A percentile compares a stretch with the other conserved stretches of the same genome.
Conservation (phyloP, 768 basidiomycete species). For the Grammothele lineata region DNA sequence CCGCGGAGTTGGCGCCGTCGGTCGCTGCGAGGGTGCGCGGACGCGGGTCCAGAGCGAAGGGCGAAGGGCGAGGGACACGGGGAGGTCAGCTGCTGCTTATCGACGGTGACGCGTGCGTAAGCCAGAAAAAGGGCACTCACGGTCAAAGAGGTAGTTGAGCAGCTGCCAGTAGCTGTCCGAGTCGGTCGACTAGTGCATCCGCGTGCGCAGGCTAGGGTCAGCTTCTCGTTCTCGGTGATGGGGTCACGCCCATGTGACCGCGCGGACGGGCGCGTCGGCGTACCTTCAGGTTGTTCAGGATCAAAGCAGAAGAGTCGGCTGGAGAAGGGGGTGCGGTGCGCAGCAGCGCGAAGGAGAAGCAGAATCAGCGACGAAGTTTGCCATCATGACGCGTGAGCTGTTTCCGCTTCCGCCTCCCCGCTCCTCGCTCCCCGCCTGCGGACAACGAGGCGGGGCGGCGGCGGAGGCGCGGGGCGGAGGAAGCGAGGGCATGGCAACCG, state of each 20-base stretch:
- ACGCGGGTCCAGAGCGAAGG: background rate
- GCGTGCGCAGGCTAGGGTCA: background rate
- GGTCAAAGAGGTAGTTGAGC: conserved; percentile 54
- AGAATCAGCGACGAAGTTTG: too few relatives aligned
- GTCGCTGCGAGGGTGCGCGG: conserved; percentile 32
- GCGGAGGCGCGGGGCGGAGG: too few relatives aligned
- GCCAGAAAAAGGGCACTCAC: conserved; percentile 18
- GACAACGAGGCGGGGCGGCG: too few relatives aligned
- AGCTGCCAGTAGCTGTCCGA: conserved; percentile 54
- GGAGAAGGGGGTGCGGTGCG: background rate
- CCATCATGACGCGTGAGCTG: too few relatives aligned
- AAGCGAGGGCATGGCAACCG: too few relatives aligned
- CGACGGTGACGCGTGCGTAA: too few relatives aligned
- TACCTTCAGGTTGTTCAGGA: conserved; percentile 64
- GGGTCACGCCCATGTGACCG: too few relatives aligned
- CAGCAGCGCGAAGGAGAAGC: conserved; percentile 2
- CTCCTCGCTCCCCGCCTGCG: too few relatives aligned
- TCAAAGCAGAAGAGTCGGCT: conserved; percentile 70
- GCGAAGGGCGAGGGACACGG: background rate
- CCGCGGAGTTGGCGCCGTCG: conserved; percentile 59
- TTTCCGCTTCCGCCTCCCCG: too few relatives aligned
- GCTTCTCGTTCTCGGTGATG: too few relatives aligned
- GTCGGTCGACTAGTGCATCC: conserved; percentile 39
- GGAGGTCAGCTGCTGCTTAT: too few relatives aligned
- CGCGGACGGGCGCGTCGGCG: too few relatives aligned